These are phyloP conservation scores for Gaeumannomyces sp. DNA, from an alignment of 2,329 filamentous ascomycete genomes.

Conservation along the genomic window DNA sequence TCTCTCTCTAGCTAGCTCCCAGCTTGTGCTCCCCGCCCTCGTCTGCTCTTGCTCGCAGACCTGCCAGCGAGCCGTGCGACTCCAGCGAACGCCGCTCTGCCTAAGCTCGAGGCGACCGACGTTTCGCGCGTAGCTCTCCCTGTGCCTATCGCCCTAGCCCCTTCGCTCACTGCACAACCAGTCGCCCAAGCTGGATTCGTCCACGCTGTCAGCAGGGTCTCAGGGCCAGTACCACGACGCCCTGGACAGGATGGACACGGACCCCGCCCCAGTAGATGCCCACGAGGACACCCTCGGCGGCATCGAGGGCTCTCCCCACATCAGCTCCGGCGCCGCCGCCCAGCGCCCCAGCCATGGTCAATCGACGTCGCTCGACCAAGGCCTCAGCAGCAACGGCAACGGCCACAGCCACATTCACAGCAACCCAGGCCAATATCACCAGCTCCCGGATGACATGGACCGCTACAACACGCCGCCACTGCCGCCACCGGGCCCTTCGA, in stretches of 20 bases:
- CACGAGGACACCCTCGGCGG: conserved; percentile 45
- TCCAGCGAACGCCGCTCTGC: not conserved
- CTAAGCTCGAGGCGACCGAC: not conserved
- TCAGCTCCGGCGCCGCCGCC: conserved; percentile 26
- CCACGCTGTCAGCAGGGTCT: conserved; percentile 41
- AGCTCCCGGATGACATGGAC: conserved; percentile 29
- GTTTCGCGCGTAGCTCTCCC: not conserved
- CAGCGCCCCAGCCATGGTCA: conserved; percentile 34
- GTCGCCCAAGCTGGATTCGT: conserved; percentile 44
- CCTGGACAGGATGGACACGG: conserved; percentile 40
- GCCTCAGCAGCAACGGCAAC: conserved; percentile 22
- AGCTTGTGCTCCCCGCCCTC: not conserved
- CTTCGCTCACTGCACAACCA: not conserved
- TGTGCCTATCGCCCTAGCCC: too few relatives aligned
- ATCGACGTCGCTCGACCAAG: conserved; percentile 45
- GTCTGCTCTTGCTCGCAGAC: not conserved
- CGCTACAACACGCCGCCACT: conserved; percentile 43
- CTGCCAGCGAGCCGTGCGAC: not conserved
- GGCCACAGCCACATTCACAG: conserved; percentile 7
- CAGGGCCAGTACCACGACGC: conserved; percentile 47
- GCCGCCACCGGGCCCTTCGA: conserved; percentile 26
- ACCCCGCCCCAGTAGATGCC: conserved; percentile 31
- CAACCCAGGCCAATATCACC: conserved; percentile 12
- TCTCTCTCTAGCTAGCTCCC: not conserved
- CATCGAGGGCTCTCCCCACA: conserved; percentile 41